Base-by-base conservation (phyloP, 495 filamentous ascomycete species). In the Penicillium bovifimosum region DNA sequence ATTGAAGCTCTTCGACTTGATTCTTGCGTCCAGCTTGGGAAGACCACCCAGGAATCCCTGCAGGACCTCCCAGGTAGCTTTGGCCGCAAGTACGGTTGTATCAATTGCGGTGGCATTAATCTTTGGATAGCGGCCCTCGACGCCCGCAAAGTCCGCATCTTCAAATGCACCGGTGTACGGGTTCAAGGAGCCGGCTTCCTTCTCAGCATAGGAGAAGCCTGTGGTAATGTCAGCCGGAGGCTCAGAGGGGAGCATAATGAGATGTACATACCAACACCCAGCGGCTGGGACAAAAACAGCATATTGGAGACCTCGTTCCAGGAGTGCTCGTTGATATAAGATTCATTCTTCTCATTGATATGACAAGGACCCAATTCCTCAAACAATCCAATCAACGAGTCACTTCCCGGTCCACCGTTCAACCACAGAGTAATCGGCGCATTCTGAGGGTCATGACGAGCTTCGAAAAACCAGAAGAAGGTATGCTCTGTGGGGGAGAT, bases 281-380 rank as follows among this genome's bases (percentile, higher is more conserved):
- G 62, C 10, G 84, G 80, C 65, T 88, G 83, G 27, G 86, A 86
- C 36, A 91, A 74, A 58, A 83, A 91, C 9, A 91, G 69, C 77
- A 90, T 77, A 58, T 90, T 90, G 11, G 83, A 86, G 3, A 80
- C 79, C 55, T 85, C 76, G 62, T 83, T 86, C 86, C 86, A 91
- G 5, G 80, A 78, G 70, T 84, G 86, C 10, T 77, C 78, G 61
- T 83, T 81, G 14, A 78, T 63, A 41, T 70, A 71, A 11, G 77
- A 69, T 47, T 80, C 76, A 41, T 77, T 64, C 27, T 78, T 69
- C 41, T 73, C 61, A 13, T 77, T 79, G 24, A 85, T 71, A 49
- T 72, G 70, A 59, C 81, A 84, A 8, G 82, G 82, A 5, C 82
- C 82, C 47, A 81, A 60, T 60, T 85, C 82, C 70, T 86, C 82